Evolutionary conservation across 2,329 filamentous ascomycete species (phyloP), one percentile per base, ranked within the genome.

Genomic region (Ceratocystiopsis brevicomis): DNA sequence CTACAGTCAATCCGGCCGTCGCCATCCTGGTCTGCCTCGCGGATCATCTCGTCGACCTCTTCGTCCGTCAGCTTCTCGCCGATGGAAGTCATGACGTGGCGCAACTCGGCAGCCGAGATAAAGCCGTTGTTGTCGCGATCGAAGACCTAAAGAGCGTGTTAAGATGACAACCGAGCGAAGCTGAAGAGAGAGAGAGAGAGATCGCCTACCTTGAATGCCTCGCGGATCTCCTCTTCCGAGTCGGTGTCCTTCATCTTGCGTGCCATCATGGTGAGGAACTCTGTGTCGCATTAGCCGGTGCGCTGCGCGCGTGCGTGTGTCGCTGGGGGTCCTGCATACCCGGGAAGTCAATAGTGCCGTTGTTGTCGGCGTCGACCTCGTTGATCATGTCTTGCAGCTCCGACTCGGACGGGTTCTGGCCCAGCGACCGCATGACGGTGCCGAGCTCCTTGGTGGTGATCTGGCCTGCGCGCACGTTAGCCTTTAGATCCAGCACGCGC

Each of bases 321-420:
- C 25, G 6, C 25, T 10, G 6, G 6, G 6, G 6, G 25, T 30
- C 6, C 25, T 41, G 53, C 73, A 54, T 73, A 88, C 83, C 83
- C 57, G 83, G 83, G 61, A 90, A 90, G 61, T 90, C 83, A 57
- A 90, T 90, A 53, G 83, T 90, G 64, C 83, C 83, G 58, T 88
- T 90, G 73, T 88, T 90, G 67, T 90, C 83, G 56, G 82, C 82
- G 56, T 90, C 83, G 51, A 90, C 83, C 67, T 90, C 83, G 65
- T 90, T 88, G 68, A 90, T 90, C 83, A 90, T 90, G 59, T 90
- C 83, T 66, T 90, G 83, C 51, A 90, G 69, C 65, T 90, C 83
- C 48, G 82, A 86, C 68, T 90, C 83, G 53, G 82, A 88, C 45
- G 83, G 83, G 66, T 90, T 90, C 65, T 90, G 83, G 56, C 83